A percentile compares a stretch with the other conserved stretches of the same genome.
Evolutionary conservation across 371 early-diverging fungal species (phyloP).

Genomic region (Mycotypha africana): DNA sequence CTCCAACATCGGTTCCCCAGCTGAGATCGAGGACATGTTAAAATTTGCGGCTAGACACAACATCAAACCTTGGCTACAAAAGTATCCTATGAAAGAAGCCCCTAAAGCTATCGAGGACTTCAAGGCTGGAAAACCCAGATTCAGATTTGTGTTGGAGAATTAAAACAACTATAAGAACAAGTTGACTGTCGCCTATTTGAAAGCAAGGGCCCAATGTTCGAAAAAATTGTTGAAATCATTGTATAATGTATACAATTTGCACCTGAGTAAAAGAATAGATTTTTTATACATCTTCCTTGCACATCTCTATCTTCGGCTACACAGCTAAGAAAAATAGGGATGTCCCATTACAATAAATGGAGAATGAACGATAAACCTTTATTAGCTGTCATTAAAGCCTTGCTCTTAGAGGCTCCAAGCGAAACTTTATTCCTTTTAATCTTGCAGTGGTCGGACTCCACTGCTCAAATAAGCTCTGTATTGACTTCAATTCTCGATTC

Average conservation of each 20-base stretch:
- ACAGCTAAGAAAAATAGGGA: too few species aligned
- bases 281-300: too few species aligned
- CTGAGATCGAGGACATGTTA: slow-evolving; percentile 52
- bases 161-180: slow-evolving; percentile 7
- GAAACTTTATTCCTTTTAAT: slow-evolving; percentile 77
- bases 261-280: too few species aligned
- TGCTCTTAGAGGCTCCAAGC: slow-evolving; percentile 69
- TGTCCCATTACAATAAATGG: too few species aligned
- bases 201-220: not conserved
- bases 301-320: too few species aligned
- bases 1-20: slow-evolving; percentile 58
- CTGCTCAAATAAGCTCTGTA: slow-evolving; percentile 59
- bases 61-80: slow-evolving; percentile 58
- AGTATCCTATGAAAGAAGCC: slow-evolving; percentile 49
- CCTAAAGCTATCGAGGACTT: slow-evolving; percentile 55
- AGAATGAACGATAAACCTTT: too few species aligned
- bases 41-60: slow-evolving; percentile 59
- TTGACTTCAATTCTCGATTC: slow-evolving; percentile 50
- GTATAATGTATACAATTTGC: too few species aligned
- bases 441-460: slow-evolving; percentile 78
- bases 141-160: slow-evolving; percentile 55
- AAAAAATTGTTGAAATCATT: not conserved
- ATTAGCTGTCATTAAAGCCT: too few species aligned
- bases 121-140: slow-evolving; percentile 53
- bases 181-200: too few species aligned